Base-by-base conservation (phyloP, 257 asterid species). In the Knoxia roxburghii region DNA sequence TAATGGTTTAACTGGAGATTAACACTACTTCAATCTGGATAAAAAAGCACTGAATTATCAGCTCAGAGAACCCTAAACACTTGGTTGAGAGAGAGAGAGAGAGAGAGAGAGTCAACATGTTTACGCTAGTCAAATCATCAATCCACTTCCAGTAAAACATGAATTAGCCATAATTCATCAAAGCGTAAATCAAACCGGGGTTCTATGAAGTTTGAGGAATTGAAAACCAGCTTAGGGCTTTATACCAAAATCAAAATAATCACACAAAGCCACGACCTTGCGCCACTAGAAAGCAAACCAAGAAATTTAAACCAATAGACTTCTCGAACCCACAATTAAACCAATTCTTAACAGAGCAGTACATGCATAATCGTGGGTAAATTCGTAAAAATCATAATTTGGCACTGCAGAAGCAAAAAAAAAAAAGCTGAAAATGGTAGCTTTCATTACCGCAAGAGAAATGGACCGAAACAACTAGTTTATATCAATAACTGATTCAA, bases 401-500 rank as follows among this genome's bases (percentile, higher is more conserved):
- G 7, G 50, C 45, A 65, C 9, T 32, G 13, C 1, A 51, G 37
- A 51, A 66, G 49, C 61, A 33, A 51, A 23, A 12, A 20, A n/a
- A n/a, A 20, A 15, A 52, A 0, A 26, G 59, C 50, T 33, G 15
- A 67, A 57, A 41, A 63, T 18, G 29, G 27, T 30, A 61, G 58
- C 54, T 30, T 24, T 21, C 68, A 17, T 50, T 76, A 79, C 87
- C 81, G 62, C 56, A 18, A 57, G 32, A 37, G 41, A 54, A 72
- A 52, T 64, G 54, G 14, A 68, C 67, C 68, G 64, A 75, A 37
- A 54, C 37, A 68, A 72, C 67, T 59, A 72, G 37, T 40, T 24
- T 9, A 26, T 51, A 21, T 41, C 69, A 69, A 50, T 65, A 77
- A 68, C 48, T 67, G 78, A 77, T 76, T 77, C 81, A 80, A 69